Evolutionary conservation across 257 asterid species (phyloP).

Genomic region (Osmanthus fragrans): DNA sequence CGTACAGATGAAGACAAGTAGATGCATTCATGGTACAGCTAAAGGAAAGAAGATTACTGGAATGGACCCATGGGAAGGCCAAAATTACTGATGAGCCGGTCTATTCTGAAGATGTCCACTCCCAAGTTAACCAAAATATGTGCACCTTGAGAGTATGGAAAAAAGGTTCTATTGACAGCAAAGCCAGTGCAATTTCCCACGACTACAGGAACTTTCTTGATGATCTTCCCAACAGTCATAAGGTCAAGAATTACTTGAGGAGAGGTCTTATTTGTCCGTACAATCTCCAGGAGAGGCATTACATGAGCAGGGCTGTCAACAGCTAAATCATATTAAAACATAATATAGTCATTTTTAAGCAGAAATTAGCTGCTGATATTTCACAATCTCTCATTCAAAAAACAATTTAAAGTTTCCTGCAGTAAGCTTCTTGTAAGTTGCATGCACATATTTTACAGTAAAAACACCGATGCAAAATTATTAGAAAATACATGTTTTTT

Average conservation of each 20-base stretch:
- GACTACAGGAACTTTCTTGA: slow-evolving; percentile 93
- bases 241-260: slow-evolving; percentile 91
- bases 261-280: slow-evolving; percentile 87
- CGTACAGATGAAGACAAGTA: slow-evolving; percentile 17
- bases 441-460: slow-evolving; percentile 5
- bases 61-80: slow-evolving; percentile 99
- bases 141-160: slow-evolving; percentile 88
- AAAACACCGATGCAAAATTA: slow-evolving; percentile 6
- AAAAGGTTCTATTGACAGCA: slow-evolving; percentile 96
- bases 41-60: slow-evolving; percentile 69
- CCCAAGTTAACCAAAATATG: slow-evolving; percentile 76
- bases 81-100: slow-evolving; percentile 68
- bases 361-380: slow-evolving; percentile 21
- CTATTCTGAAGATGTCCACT: slow-evolving; percentile 91
- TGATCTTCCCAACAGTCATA: slow-evolving; percentile 82
- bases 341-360: slow-evolving; percentile 4
- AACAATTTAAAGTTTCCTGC: neutral
- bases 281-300: slow-evolving; percentile 95
- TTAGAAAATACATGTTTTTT: neutral
- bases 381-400: slow-evolving; percentile 18
- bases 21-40: neutral
- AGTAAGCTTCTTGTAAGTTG: slow-evolving; percentile 7
- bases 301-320: slow-evolving; percentile 92
- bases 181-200: slow-evolving; percentile 98
- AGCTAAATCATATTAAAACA: slow-evolving; percentile 21